Evolutionary conservation across 306 rosid genomes (phyloP).

Genomic region (Trichosanthes truncata): DNA sequence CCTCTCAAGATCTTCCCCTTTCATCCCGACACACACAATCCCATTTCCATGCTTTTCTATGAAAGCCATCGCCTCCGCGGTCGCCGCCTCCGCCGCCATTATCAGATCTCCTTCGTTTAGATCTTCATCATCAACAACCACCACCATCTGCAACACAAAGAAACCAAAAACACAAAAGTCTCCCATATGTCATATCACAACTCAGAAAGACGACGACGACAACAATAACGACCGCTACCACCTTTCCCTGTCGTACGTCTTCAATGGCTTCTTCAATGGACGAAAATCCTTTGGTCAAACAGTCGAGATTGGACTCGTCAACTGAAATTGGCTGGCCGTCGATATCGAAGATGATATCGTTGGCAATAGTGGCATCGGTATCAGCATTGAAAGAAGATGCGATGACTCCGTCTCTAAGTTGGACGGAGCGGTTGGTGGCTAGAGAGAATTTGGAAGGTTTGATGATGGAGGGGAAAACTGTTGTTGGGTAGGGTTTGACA

Average conservation of each 20-base stretch:
- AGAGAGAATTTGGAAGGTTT: conserved; percentile 27
- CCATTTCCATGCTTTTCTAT: conserved; percentile 84
- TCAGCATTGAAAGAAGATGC: conserved; percentile 35
- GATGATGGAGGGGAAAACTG: conserved; percentile 18
- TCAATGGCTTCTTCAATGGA: conserved; percentile 70
- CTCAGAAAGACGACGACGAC: not conserved
- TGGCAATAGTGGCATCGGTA: conserved; percentile 8
- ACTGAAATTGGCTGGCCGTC: conserved; percentile 15
- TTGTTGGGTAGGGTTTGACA: conserved; percentile 12
- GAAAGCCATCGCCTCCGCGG: conserved; percentile 88
- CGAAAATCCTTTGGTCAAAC: conserved; percentile 56
- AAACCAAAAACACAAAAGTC: not conserved
- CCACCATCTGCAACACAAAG: conserved; percentile 45
- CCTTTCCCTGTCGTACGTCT: conserved; percentile 85
- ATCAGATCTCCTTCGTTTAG: conserved; percentile 83
- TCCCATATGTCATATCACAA: not conserved
- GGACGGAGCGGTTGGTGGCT: conserved; percentile 18
- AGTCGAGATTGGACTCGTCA: conserved; percentile 46
- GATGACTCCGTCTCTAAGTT: conserved; percentile 42
- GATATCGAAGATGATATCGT: conserved; percentile 9
- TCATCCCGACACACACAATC: conserved; percentile 78
- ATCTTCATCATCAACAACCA: conserved; percentile 83
- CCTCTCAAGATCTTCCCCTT: conserved; percentile 63
- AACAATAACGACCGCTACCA: conserved; percentile 13
- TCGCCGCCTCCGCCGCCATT: conserved; percentile 75